These are phyloP conservation scores for Rosa chinensis DNA, from an alignment of 306 rosid species.

Conservation along the genomic window DNA sequence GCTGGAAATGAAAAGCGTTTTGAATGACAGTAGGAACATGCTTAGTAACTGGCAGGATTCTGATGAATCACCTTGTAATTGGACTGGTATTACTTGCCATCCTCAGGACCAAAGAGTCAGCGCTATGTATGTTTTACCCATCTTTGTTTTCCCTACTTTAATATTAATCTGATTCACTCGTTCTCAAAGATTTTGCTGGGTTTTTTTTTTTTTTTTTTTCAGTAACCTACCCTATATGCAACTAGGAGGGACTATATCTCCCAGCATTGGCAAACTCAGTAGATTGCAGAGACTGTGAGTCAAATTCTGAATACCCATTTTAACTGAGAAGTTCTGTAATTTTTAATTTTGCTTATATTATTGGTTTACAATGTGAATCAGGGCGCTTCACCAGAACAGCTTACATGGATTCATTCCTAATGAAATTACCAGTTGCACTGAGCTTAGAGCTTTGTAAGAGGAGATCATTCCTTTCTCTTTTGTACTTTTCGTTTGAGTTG, in stretches of 20 bases:
- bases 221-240: slow-evolving; percentile 89
- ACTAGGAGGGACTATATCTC: slow-evolving; percentile 84
- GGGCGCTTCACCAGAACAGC: slow-evolving; percentile 93
- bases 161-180: slow-evolving; percentile 19
- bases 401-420: slow-evolving; percentile 87
- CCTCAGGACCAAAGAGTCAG: slow-evolving; percentile 68
- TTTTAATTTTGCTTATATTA: background rate
- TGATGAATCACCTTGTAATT: slow-evolving; percentile 80
- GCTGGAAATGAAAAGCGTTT: slow-evolving; percentile 68
- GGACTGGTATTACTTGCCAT: slow-evolving; percentile 94
- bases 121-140: slow-evolving; percentile 53
- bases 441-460: slow-evolving; percentile 90
- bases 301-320: slow-evolving; percentile 4
- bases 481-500: background rate
- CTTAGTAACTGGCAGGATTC: slow-evolving; percentile 72
- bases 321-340: background rate
- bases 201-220: slow-evolving; percentile 33
- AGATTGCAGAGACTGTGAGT: slow-evolving; percentile 91
- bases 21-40: slow-evolving; percentile 68
- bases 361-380: slow-evolving; percentile 35
- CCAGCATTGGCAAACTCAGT: slow-evolving; percentile 90
- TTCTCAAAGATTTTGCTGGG: background rate
- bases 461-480: background rate
- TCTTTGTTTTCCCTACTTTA: background rate
- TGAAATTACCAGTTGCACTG: slow-evolving; percentile 81